Evolutionary conservation across 1,284 basidiomycete genomes (phyloP).

Genomic region (Tilletia horrida): DNA sequence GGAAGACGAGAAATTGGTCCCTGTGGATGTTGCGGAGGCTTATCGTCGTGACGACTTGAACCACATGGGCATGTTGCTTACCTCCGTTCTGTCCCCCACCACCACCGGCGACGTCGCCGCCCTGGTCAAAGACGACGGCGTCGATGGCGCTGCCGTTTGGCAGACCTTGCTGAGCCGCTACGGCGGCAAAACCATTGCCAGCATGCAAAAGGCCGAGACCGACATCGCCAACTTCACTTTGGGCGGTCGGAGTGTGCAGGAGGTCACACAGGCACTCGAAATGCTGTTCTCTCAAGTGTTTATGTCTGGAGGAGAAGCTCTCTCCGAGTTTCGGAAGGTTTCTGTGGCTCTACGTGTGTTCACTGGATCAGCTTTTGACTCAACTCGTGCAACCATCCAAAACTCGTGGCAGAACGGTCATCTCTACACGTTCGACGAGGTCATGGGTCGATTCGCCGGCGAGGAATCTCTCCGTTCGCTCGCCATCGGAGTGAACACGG

Average conservation of each 20-base stretch:
- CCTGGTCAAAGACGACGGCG: slow-evolving; percentile 3
- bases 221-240: not conserved
- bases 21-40: not conserved
- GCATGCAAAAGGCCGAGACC: not conserved
- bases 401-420: not conserved
- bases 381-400: slow-evolving; percentile 7
- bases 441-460: slow-evolving; percentile 10
- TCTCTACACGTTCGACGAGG: slow-evolving; percentile 9
- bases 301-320: not conserved
- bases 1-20: not conserved
- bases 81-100: not conserved
- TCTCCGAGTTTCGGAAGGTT: slow-evolving; percentile 4
- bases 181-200: slow-evolving; percentile 2
- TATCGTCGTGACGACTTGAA: not conserved
- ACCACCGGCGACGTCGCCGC: not conserved
- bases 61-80: not conserved
- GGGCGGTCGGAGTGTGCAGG: not conserved
- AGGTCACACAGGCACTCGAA: not conserved
- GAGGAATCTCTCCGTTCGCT: not conserved
- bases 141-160: slow-evolving; percentile 6
- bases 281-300: not conserved
- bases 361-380: not conserved
- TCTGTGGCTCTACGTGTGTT: not conserved
- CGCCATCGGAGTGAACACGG: not conserved
- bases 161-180: not conserved